Evolutionary conservation across 306 rosid species (phyloP).

Genomic region (Glycine soja): DNA sequence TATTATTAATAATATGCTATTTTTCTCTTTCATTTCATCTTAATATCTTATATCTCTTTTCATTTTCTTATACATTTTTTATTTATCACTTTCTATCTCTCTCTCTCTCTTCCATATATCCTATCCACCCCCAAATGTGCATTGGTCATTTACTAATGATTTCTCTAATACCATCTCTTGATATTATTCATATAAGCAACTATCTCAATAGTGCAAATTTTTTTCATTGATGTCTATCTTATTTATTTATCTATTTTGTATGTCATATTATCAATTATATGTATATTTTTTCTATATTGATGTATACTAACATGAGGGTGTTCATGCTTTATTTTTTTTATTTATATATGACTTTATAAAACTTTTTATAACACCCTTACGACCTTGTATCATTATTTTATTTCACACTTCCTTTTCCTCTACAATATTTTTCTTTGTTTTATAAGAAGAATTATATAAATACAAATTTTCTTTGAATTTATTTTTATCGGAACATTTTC

Average conservation of each 20-base stretch:
- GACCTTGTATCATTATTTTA: not conserved
- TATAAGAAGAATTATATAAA: not conserved
- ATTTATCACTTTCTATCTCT: not conserved
- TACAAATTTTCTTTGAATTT: not conserved
- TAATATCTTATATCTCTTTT: not conserved
- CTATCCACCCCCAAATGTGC: not conserved
- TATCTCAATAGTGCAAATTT: not conserved
- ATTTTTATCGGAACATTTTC: not conserved
- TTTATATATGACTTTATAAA: not conserved
- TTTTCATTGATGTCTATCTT: not conserved
- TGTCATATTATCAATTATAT: not conserved
- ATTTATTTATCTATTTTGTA: not conserved
- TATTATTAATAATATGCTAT: too few species aligned
- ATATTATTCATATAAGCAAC: not conserved
- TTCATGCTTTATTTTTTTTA: not conserved
- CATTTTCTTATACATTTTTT: too few species aligned
- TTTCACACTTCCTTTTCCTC: not conserved
- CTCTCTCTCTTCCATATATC: too few species aligned
- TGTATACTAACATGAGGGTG: too few species aligned
- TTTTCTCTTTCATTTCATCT: not conserved
- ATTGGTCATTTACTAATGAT: not conserved
- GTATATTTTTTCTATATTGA: not conserved
- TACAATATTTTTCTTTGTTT: not conserved
- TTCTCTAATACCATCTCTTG: not conserved
- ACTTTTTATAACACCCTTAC: not conserved